A percentile compares a stretch with the other conserved stretches of the same genome.
Conservation (phyloP, 257 asterid genomes). For the Solanum pennellii region DNA sequence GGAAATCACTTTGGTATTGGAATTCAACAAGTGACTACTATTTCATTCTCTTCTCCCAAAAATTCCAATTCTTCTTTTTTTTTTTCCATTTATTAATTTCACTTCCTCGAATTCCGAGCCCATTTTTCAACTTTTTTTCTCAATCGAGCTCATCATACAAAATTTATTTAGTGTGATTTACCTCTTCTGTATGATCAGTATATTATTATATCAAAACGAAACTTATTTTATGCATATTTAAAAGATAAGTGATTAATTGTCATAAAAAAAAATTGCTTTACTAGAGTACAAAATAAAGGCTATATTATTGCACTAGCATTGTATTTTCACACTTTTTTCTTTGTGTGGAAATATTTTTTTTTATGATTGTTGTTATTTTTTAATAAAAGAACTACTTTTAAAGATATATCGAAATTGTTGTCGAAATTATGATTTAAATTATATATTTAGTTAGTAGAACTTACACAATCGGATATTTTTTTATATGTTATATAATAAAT, state of each 20-base stretch:
- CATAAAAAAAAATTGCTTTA: neutral
- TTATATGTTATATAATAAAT: no score
- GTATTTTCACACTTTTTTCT: neutral
- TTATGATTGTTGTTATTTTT: neutral
- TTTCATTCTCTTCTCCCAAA: neutral
- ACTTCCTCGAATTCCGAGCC: neutral
- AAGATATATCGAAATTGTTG: neutral
- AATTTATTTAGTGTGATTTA: neutral
- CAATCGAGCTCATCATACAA: neutral
- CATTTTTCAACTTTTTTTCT: neutral
- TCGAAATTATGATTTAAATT: neutral
- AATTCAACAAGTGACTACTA: neutral
- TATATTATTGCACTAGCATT: neutral
- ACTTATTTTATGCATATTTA: neutral
- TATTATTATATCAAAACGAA: neutral
- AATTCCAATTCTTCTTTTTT: neutral
- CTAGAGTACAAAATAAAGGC: neutral
- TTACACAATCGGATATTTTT: no score
- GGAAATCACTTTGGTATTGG: neutral
- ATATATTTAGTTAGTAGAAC: neutral
- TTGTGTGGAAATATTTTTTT: neutral
- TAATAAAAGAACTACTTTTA: neutral
- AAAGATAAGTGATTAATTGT: neutral
- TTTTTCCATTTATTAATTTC: neutral
- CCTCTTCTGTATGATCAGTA: rapidly evolving